phyloP scores from a whole-genome alignment of 2,329 filamentous ascomycete species.

The Ophiostoma piceae region DNA sequence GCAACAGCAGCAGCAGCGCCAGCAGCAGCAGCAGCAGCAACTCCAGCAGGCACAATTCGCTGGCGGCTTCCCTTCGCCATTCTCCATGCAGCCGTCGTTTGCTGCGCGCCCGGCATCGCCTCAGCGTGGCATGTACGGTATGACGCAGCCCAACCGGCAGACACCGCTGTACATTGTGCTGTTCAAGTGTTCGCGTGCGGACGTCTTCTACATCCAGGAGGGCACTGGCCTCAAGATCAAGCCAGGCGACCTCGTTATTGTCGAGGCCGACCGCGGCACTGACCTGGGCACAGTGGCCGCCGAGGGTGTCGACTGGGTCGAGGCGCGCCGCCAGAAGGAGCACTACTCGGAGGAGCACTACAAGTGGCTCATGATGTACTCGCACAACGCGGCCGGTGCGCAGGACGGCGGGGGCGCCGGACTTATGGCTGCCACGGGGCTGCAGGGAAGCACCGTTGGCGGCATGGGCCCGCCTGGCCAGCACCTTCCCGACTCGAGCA shows the following conservation, averaged over 20 bases:
- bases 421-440: conserved; percentile 57
- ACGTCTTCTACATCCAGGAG: conserved; percentile 96
- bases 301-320: conserved; percentile 80
- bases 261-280: conserved; percentile 92
- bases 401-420: conserved; percentile 58
- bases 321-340: conserved; percentile 83
- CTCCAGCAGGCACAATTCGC: conserved; percentile 20
- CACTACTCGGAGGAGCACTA: conserved; percentile 94
- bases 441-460: conserved; percentile 66
- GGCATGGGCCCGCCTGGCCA: conserved; percentile 72
- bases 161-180: conserved; percentile 82
- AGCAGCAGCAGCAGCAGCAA: conserved; percentile 10
- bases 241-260: conserved; percentile 89
- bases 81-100: conserved; percentile 44
- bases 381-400: conserved; percentile 63
- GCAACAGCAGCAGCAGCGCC: conserved; percentile 13
- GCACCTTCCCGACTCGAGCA: conserved; percentile 65
- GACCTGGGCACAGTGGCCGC: conserved; percentile 90
- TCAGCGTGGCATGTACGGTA: conserved; percentile 56
- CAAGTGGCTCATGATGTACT: conserved; percentile 99
- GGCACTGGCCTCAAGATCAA: conserved; percentile 88
- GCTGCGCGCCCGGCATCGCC: conserved; percentile 53
- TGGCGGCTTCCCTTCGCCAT: conserved; percentile 45
- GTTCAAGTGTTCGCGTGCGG: conserved; percentile 93
- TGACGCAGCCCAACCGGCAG: conserved; percentile 57